Percentiles rank a stretch among this genome's conserved stretches.
phyloP scores from a whole-genome alignment of 225 moss, liverwort and hornwort genomes.

The Polytrichum formosum region DNA sequence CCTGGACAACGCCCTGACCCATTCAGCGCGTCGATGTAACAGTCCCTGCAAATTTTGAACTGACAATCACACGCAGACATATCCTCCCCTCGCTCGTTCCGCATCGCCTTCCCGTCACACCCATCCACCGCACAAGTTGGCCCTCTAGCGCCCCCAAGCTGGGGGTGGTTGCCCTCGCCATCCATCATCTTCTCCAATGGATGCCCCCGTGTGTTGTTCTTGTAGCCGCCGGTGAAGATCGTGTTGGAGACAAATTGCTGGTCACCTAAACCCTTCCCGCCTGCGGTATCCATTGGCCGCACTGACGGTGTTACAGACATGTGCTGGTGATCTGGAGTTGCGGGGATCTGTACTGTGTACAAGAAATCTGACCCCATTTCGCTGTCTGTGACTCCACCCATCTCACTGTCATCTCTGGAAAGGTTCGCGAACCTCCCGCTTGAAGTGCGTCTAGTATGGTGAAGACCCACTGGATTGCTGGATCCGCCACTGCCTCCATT shows the following conservation, averaged over 20 bases:
- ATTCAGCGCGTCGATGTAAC: slow-evolving; percentile 79
- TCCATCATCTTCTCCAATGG: slow-evolving; percentile 78
- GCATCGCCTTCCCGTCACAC: slow-evolving; percentile 78
- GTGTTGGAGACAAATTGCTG: slow-evolving; percentile 91
- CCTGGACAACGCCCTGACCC: slow-evolving; percentile 79
- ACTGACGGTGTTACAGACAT: slow-evolving; percentile 56
- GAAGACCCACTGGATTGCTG: slow-evolving; percentile 8
- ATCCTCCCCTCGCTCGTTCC: slow-evolving; percentile 73
- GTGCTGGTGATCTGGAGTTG: slow-evolving; percentile 83
- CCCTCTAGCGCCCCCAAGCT: slow-evolving; percentile 56
- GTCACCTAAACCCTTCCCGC: slow-evolving; percentile 60
- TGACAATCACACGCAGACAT: slow-evolving; percentile 76
- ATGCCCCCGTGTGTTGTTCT: slow-evolving; percentile 70
- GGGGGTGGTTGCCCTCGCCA: slow-evolving; percentile 63
- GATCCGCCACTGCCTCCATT: slow-evolving; percentile 23
- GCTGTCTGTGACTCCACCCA: slow-evolving; percentile 56
- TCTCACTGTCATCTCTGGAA: slow-evolving; percentile 64
- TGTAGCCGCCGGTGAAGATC: slow-evolving; percentile 90
- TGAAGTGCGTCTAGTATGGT: slow-evolving; percentile 36
- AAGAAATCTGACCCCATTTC: slow-evolving; percentile 84
- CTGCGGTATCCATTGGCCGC: slow-evolving; percentile 41
- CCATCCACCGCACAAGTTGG: slow-evolving; percentile 65
- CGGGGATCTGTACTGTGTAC: slow-evolving; percentile 84
- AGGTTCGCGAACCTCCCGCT: slow-evolving; percentile 72
- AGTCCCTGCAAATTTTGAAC: slow-evolving; percentile 87